Evolutionary conservation across 1,284 basidiomycete species (phyloP), one percentile per base, ranked within the genome.

Genomic region (Cerioporus squamosus): DNA sequence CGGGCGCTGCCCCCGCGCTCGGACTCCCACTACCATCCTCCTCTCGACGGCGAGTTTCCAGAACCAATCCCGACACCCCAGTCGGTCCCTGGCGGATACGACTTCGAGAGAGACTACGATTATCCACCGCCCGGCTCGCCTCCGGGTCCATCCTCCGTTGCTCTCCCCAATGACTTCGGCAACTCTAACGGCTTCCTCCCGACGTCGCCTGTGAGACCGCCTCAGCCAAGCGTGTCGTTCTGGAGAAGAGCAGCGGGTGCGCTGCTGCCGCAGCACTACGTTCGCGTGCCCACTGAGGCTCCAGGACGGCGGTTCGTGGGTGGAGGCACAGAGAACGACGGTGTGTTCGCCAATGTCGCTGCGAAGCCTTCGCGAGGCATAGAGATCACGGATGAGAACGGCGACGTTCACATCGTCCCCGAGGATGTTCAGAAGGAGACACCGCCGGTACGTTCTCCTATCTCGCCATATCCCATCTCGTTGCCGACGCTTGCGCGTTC

Each of bases 281-380:
- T 83, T 23, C 82, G 80, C 2, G 72, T 90, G 22, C 82, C 88
- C 0, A 78, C 79, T 2, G 66, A 69, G 65, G 47, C 66, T 61
- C 63, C 56, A 33, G 49, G 49, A n/a, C 63, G 59, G 2, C 57
- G 71, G 7, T 68, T 74, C 8, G 67, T 81, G n/a, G 95, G 93
- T 17, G 90, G 93, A 1, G 95, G 95, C 0, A 83, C 81, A 9
- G 87, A 92, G 44, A 95, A 97, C 68, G 95, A 97, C 68, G 97
- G 97, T 14, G 96, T 99, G 5, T 99, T 98, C 74, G 89, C 92
- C 44, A 99, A 99, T 71, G 87, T 99, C 38, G 89, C 86, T 61
- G 97, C 97, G 0, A 97, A 98, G 72, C 96, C 97, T 1, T 79
- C 78, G 42, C 72, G 76, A 52, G 70, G 76, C 5, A 72, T 81